Percentiles rank a stretch among this genome's conserved stretches.
Evolutionary conservation across 2,329 filamentous ascomycete genomes (phyloP).

Genomic region (Pseudogymnoascus sp.): DNA sequence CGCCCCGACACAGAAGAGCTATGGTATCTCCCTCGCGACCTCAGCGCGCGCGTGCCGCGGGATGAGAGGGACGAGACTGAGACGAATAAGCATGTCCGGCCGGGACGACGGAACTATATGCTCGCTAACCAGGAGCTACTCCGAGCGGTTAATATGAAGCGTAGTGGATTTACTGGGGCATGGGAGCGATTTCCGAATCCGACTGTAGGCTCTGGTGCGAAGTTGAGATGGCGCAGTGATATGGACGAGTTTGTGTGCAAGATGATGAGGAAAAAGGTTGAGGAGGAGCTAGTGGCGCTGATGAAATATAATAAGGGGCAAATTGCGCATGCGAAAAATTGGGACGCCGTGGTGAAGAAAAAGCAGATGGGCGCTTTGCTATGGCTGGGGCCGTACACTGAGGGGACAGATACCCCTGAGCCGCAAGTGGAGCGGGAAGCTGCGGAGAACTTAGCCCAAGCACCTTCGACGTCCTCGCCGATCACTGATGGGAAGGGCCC

Average conservation of each 20-base stretch:
- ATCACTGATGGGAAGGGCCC: slow-evolving; percentile 18
- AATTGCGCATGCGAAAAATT: slow-evolving; percentile 34
- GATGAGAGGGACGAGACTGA: not conserved
- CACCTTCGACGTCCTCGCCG: not conserved
- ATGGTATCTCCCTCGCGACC: slow-evolving; percentile 48
- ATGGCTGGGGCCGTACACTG: slow-evolving; percentile 17
- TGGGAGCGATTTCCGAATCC: slow-evolving; percentile 9
- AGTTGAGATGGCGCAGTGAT: slow-evolving; percentile 39
- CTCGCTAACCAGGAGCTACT: not conserved
- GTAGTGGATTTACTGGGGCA: not conserved
- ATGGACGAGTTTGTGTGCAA: slow-evolving; percentile 47
- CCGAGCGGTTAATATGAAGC: not conserved
- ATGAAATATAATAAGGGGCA: slow-evolving; percentile 24
- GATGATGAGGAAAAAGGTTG: slow-evolving; percentile 40
- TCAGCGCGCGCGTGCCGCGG: slow-evolving; percentile 23
- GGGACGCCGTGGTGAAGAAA: slow-evolving; percentile 36
- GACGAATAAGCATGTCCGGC: not conserved
- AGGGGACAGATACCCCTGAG: not conserved
- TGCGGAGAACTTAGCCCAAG: slow-evolving; percentile 16
- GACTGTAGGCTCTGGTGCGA: slow-evolving; percentile 17
- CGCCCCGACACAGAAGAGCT: slow-evolving; percentile 44
- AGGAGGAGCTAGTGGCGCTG: slow-evolving; percentile 38
- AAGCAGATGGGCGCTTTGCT: slow-evolving; percentile 23
- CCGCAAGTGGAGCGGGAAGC: slow-evolving; percentile 1
- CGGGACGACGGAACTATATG: not conserved